Evolutionary conservation across 768 basidiomycete genomes (phyloP), one percentile per base, ranked within the genome.

Genomic region (Amanita pallidorosea): DNA sequence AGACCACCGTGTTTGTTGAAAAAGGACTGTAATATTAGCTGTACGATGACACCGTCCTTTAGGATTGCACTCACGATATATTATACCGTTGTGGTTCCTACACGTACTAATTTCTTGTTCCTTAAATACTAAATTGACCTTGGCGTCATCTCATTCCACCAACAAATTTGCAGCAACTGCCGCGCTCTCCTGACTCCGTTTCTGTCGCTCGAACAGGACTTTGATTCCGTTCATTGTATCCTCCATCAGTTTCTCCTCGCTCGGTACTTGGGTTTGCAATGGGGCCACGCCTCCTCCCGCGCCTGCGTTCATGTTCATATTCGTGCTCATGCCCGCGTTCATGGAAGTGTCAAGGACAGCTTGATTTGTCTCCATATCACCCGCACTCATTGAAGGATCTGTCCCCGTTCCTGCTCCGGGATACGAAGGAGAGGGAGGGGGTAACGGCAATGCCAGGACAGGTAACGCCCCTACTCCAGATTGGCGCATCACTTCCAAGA

Each of bases 401-500:
- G 46, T 15, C 22, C 15, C 46, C 4, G 13, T 33, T 13, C 33
- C 33, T 5, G 12, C 13, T 33, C 33, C 33, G 5, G 12, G 33
- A 13, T 12, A 33, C 5, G 33, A 13, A 13, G 33, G 33, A 33
- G 33, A 13, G n/a, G 31, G 31, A 17, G 33, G n/a, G 17, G 15
- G 33, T 17, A 56, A 55, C 17, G 45, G 54, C 18, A 57, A 40
- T 1, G 67, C 65, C 4, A 76, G 62, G 8, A 81, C 55, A 1
- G 84, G 83, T 43, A 83, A 70, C 1, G 79, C 82, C 2, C 83
- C 85, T 15, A 85, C 73, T n/a, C 84, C 84, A 0, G 76, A 74
- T 47, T 76, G 70, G 2, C 75, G 70, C 54, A 85, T 65, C 29
- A 73, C 54, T 8, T 81, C 74, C 4, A 68, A 63, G 9, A 83